phyloP scores from a whole-genome alignment of 2,329 filamentous ascomycete species.

The Alternaria postmessia region DNA sequence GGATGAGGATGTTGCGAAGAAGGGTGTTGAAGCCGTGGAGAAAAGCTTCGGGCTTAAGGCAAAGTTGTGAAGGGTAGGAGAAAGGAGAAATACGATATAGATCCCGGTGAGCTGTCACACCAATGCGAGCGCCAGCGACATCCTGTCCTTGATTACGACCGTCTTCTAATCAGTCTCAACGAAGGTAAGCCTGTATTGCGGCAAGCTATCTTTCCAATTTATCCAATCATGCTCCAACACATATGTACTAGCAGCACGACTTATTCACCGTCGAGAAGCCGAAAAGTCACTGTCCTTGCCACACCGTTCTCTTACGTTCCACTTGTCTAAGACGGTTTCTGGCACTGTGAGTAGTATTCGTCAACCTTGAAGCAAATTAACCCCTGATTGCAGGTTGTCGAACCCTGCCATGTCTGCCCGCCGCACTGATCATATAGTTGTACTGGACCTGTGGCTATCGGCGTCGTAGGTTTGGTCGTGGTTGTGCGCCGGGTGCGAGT shows the following conservation, averaged over 20 bases:
- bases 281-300: not conserved
- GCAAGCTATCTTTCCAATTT: not conserved
- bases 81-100: not conserved
- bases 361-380: constrained; percentile 21
- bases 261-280: not conserved
- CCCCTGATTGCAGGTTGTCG: constrained; percentile 13
- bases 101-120: not conserved
- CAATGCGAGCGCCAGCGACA: not conserved
- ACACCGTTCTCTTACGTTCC: not conserved
- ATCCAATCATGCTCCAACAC: not conserved
- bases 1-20: constrained; percentile 62
- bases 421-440: constrained; percentile 27
- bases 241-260: not conserved
- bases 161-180: not conserved
- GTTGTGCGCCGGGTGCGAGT: not conserved
- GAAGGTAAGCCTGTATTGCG: not conserved
- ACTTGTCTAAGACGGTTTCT: constrained; percentile 6
- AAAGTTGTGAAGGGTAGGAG: constrained; percentile 46
- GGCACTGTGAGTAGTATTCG: constrained; percentile 28
- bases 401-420: constrained; percentile 16
- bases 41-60: constrained; percentile 48
- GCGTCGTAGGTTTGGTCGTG: not conserved
- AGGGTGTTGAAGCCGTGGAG: constrained; percentile 60
- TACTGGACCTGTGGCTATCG: constrained; percentile 13
- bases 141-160: not conserved